Evolutionary conservation across 2,329 filamentous ascomycete genomes (phyloP).

Genomic region (Exophiala lecanii-corni): DNA sequence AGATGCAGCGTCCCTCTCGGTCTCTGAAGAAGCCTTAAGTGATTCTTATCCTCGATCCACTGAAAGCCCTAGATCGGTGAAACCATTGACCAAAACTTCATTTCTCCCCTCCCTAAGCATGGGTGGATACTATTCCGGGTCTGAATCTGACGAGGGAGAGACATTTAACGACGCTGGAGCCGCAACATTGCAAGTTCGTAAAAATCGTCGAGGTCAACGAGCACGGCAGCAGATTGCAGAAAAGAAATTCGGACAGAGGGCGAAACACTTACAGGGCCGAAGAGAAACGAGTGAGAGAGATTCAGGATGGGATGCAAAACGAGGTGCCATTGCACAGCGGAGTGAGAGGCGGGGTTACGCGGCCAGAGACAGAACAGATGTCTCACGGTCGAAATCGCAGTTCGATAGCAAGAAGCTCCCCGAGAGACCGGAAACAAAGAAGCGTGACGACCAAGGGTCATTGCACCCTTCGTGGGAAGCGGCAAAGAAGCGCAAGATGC

Average conservation of each 20-base stretch:
- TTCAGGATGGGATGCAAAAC: slow-evolving; percentile 55
- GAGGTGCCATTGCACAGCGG: slow-evolving; percentile 45
- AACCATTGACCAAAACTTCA: slow-evolving; percentile 36
- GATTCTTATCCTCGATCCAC: no score
- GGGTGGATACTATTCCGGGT: slow-evolving; percentile 60
- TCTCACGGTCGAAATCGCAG: slow-evolving; percentile 6
- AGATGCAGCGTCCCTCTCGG: background rate
- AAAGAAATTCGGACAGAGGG: slow-evolving; percentile 55
- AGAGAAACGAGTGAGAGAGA: slow-evolving; percentile 38
- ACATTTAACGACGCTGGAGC: slow-evolving; percentile 32
- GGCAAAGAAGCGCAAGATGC: slow-evolving; percentile 56
- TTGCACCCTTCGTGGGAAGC: slow-evolving; percentile 64
- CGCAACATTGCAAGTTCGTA: slow-evolving; percentile 36
- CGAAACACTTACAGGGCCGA: slow-evolving; percentile 53
- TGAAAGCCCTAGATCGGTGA: background rate
- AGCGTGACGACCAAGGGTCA: slow-evolving; percentile 43
- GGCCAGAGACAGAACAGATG: background rate
- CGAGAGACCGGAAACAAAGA: slow-evolving; percentile 14
- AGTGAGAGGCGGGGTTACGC: slow-evolving; percentile 5
- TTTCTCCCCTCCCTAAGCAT: slow-evolving; percentile 60
- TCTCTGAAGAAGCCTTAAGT: background rate
- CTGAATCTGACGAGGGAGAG: slow-evolving; percentile 51
- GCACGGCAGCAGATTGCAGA: slow-evolving; percentile 59
- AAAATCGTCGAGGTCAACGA: slow-evolving; percentile 59
- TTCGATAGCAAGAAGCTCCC: slow-evolving; percentile 23